Evolutionary conservation across 306 rosid species (phyloP).

Genomic region (Sicyos baderoa): DNA sequence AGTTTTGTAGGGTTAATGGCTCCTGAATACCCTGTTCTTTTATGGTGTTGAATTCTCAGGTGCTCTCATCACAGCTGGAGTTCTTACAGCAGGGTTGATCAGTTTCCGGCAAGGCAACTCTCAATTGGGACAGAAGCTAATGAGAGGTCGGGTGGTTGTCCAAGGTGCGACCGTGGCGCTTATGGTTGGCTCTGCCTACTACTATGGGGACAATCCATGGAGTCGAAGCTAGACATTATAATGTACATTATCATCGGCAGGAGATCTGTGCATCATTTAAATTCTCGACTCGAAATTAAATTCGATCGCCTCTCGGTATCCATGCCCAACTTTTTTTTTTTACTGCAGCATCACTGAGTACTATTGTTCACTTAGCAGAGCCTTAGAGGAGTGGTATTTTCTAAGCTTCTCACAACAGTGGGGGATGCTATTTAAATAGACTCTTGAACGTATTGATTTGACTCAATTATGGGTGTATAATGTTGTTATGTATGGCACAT

Average conservation of each 20-base stretch:
- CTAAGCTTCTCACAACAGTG: neutral
- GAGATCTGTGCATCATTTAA: neutral
- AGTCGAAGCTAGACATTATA: slow-evolving; percentile 24
- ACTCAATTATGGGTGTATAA: neutral
- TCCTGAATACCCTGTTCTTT: neutral
- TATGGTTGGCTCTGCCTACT: slow-evolving; percentile 76
- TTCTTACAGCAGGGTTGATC: slow-evolving; percentile 70
- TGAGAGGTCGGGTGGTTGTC: slow-evolving; percentile 82
- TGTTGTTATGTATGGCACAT: neutral
- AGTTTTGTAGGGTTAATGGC: slow-evolving; percentile 2
- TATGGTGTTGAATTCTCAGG: slow-evolving; percentile 38
- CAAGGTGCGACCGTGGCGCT: slow-evolving; percentile 79
- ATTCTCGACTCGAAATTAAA: neutral
- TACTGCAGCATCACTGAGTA: neutral
- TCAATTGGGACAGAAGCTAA: slow-evolving; percentile 63
- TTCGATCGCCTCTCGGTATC: neutral
- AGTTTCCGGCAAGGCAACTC: slow-evolving; percentile 79
- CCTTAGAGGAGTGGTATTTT: neutral
- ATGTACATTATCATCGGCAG: neutral
- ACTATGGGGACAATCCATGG: slow-evolving; percentile 76
- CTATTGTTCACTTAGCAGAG: neutral
- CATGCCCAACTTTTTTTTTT: neutral
- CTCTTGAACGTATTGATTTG: neutral
- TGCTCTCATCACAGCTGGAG: slow-evolving; percentile 70
- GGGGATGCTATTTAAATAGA: neutral